Conservation (phyloP, 306 rosid species). For the Trifolium pratense region DNA sequence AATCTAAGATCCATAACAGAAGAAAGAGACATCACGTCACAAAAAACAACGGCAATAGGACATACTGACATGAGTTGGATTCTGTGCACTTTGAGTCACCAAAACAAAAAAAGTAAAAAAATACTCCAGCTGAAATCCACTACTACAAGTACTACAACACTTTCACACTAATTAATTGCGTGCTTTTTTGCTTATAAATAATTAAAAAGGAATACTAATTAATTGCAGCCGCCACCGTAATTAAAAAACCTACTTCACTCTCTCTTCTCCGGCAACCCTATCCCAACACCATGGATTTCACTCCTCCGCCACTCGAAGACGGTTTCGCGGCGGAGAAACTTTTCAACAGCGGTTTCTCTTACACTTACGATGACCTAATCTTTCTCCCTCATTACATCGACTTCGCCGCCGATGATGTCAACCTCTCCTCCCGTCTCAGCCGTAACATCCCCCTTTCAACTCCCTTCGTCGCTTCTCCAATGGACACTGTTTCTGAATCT, state of each 20-base stretch:
- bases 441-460: constrained; percentile 62
- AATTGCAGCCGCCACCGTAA: constrained; percentile 6
- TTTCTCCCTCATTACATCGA: constrained; percentile 92
- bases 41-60: too few species aligned
- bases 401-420: constrained; percentile 77
- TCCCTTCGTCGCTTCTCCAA: constrained; percentile 94
- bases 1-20: too few species aligned
- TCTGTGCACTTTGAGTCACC: too few species aligned
- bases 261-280: not conserved
- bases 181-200: too few species aligned
- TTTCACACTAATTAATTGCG: too few species aligned
- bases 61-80: too few species aligned
- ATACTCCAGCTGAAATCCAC: too few species aligned
- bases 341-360: constrained; percentile 83
- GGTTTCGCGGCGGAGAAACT: constrained; percentile 78
- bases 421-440: constrained; percentile 58
- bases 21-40: too few species aligned
- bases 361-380: constrained; percentile 90
- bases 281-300: constrained; percentile 38
- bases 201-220: too few species aligned
- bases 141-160: too few species aligned
- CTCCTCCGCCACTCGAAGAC: constrained; percentile 63
- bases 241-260: constrained; percentile 7
- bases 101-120: too few species aligned
- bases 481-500: constrained; percentile 88